Conservation (phyloP, 1,284 basidiomycete genomes). For the Pseudozyma flocculosa region DNA sequence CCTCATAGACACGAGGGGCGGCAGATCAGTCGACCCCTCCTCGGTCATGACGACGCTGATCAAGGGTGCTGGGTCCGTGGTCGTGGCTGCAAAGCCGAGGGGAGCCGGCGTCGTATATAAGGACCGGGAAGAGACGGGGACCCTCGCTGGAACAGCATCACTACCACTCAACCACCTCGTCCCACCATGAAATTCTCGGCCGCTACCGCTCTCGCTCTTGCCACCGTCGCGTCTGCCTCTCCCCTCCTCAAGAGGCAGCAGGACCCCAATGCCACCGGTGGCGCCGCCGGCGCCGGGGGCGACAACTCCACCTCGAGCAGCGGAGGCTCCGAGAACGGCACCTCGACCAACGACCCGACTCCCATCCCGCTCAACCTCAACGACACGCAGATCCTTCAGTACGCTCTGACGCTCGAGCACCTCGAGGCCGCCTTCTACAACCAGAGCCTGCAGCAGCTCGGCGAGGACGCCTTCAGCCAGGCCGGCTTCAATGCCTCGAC, state of each 20-base stretch:
- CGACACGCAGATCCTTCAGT: constrained; percentile 41
- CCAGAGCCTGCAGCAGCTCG: constrained; percentile 29
- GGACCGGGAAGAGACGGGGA: no score
- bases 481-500: constrained; percentile 32
- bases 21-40: no score
- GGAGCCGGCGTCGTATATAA: no score
- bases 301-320: constrained; percentile 3
- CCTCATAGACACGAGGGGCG: no score
- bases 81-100: no score
- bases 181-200: constrained; percentile 27
- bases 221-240: constrained; percentile 16
- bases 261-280: constrained; percentile 4
- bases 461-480: constrained; percentile 14
- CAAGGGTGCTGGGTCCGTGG: no score
- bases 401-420: constrained; percentile 46
- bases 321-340: not conserved
- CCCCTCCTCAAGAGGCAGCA: constrained; percentile 14
- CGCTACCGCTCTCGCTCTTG: constrained; percentile 20
- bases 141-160: no score
- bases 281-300: not conserved
- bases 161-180: no score
- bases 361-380: constrained; percentile 13
- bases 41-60: no score
- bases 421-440: constrained; percentile 45
- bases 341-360: no score